Base-by-base conservation (phyloP, 768 basidiomycete genomes). In the Sporobolomyces phaffii region DNA sequence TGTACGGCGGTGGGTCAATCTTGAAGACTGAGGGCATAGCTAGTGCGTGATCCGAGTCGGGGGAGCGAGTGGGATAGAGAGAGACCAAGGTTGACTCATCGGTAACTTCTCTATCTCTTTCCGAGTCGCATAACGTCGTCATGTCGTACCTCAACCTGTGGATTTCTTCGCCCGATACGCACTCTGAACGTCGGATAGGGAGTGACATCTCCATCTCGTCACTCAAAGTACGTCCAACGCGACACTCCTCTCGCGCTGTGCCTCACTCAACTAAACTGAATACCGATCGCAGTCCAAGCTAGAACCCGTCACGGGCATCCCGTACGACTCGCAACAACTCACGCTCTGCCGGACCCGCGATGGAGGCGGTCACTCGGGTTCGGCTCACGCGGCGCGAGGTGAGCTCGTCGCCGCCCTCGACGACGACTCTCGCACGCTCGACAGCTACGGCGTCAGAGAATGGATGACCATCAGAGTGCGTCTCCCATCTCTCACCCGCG, bases 241-340 rank as follows among this genome's bases (percentile, higher is more conserved):
- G n/a, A n/a, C n/a, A n/a, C n/a, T n/a, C n/a, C n/a, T n/a, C n/a
- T n/a, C n/a, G n/a, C n/a, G n/a, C n/a, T n/a, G n/a, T n/a, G n/a
- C n/a, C n/a, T n/a, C n/a, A n/a, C n/a, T n/a, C n/a, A n/a, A n/a
- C n/a, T n/a, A n/a, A n/a, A n/a, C n/a, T n/a, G n/a, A n/a, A n/a
- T n/a, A n/a, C n/a, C n/a, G n/a, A n/a, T 18, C 61, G 56, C 75
- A 91, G 88, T 80, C 78, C 58, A 96, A 90, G 75, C 84, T 98
- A 34, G 90, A 92, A 76, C 82, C 86, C 61, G 84, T 96, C 73
- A 98, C 94, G n/a, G 94, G 94, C 28, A 87, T 97, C 56, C 85
- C 89, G 1, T 81, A 83, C 5, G 80, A 80, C 57, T 86, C 87
- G 69, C 94, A 98, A 75, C 68, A 77, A 1, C 83, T 98, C 49